These are phyloP conservation scores for Phycomyces blakesleeanus DNA, from an alignment of 192 early-diverging fungal genomes.

Conservation along the genomic window DNA sequence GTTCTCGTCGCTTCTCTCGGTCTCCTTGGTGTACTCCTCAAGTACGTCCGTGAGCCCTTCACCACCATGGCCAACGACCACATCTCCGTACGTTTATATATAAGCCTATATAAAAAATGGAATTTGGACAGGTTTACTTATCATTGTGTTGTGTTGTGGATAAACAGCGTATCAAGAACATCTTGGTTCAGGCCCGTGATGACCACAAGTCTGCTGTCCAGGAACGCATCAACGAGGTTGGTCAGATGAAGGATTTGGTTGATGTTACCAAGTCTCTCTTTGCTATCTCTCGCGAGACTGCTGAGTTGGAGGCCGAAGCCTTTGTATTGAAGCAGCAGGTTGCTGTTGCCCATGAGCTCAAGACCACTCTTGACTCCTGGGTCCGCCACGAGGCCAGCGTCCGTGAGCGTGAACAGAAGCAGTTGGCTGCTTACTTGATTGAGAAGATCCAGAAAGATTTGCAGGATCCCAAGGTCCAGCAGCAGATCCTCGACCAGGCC, in stretches of 20 bases:
- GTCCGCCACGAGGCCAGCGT: constrained; percentile 93
- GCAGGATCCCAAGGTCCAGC: constrained; percentile 64
- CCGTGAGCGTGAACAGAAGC: constrained; percentile 91
- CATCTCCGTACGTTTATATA: constrained; percentile 30
- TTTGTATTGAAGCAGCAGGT: constrained; percentile 95
- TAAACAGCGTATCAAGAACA: constrained; percentile 71
- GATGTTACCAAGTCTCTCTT: constrained; percentile 91
- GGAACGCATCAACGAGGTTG: constrained; percentile 86
- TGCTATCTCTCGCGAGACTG: constrained; percentile 93
- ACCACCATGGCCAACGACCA: constrained; percentile 69
- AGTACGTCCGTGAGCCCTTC: constrained; percentile 77
- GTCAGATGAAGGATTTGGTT: constrained; percentile 90
- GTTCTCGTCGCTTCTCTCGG: constrained; percentile 77
- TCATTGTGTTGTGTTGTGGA: background rate
- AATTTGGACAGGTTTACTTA: background rate
- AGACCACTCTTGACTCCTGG: constrained; percentile 91
- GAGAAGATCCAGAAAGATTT: constrained; percentile 71
- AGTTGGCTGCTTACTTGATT: constrained; percentile 81
- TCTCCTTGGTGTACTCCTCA: constrained; percentile 75
- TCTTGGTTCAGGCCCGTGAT: constrained; percentile 80
- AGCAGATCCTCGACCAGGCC: constrained; percentile 54
- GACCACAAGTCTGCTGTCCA: constrained; percentile 91
- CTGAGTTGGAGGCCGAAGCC: constrained; percentile 88
- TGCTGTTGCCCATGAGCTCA: constrained; percentile 75
- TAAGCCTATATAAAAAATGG: background rate